Percentiles rank a stretch among this genome's conserved stretches.
Evolutionary conservation across 371 early-diverging fungal species (phyloP).

Genomic region (Apophysomyces variabilis): DNA sequence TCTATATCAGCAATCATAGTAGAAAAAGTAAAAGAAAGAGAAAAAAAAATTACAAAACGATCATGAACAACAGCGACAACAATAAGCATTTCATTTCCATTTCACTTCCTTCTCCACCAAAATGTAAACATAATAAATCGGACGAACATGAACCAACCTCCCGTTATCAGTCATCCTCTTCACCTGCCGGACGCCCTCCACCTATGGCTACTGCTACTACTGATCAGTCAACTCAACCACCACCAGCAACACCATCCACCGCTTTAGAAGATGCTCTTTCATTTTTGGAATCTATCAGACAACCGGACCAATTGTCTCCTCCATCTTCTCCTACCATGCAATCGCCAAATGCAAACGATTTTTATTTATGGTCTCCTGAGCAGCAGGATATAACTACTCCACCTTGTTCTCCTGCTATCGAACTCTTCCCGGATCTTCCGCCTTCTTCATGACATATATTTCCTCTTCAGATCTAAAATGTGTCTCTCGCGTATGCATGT

Average conservation of each 20-base stretch:
- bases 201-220: neutral
- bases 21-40: neutral
- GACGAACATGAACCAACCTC: constrained; percentile 6
- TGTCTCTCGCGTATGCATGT: neutral
- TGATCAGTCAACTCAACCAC: constrained; percentile 4
- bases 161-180: neutral
- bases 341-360: neutral
- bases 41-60: neutral
- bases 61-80: constrained; percentile 7
- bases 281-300: constrained; percentile 1
- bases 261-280: neutral
- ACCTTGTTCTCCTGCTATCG: constrained; percentile 1
- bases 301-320: neutral
- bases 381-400: constrained; percentile 9
- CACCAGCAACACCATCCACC: neutral
- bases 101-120: constrained; percentile 10
- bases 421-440: constrained; percentile 2
- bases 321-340: neutral
- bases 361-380: neutral
- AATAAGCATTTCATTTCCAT: constrained; percentile 8
- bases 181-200: constrained; percentile 1
- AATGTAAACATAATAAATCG: constrained; percentile 7
- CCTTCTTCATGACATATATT: neutral
- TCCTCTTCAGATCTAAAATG: neutral
- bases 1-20: neutral